Evolutionary conservation across 2,329 filamentous ascomycete genomes (phyloP).

Genomic region (Phialocephala sp.): DNA sequence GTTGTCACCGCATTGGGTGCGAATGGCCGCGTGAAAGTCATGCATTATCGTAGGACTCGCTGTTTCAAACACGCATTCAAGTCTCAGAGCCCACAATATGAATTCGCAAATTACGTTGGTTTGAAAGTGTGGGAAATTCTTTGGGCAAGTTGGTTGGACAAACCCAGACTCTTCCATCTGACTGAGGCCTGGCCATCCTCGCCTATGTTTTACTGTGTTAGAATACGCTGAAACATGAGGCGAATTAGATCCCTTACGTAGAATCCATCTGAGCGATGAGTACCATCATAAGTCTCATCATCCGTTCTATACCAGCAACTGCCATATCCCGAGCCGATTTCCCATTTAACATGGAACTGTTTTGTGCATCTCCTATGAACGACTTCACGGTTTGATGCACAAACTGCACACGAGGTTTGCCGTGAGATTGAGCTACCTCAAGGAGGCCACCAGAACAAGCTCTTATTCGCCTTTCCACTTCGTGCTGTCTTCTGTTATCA

Average conservation of each 20-base stretch:
- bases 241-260: conserved; percentile 12
- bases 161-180: neutral
- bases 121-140: conserved; percentile 14
- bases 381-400: conserved; percentile 15
- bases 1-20: conserved; percentile 1
- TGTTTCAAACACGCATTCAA: conserved; percentile 14
- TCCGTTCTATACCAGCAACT: conserved; percentile 9
- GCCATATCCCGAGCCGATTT: conserved; percentile 12
- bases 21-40: conserved; percentile 12
- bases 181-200: neutral
- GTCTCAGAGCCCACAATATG: conserved; percentile 7
- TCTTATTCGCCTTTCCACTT: conserved; percentile 13
- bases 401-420: conserved; percentile 3
- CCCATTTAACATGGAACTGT: conserved; percentile 12
- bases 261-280: conserved; percentile 11
- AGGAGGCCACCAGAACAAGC: conserved; percentile 13
- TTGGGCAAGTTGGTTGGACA: conserved; percentile 12
- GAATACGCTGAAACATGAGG: conserved; percentile 5
- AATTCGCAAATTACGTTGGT: neutral
- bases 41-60: conserved; percentile 13
- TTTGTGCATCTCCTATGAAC: conserved; percentile 14
- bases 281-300: conserved; percentile 13
- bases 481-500: conserved; percentile 4
- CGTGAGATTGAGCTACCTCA: neutral
- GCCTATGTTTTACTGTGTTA: conserved; percentile 8